Percentiles rank a stretch among this genome's conserved stretches.
Evolutionary conservation across 257 asterid species (phyloP).

Genomic region (Petunia axillaris): DNA sequence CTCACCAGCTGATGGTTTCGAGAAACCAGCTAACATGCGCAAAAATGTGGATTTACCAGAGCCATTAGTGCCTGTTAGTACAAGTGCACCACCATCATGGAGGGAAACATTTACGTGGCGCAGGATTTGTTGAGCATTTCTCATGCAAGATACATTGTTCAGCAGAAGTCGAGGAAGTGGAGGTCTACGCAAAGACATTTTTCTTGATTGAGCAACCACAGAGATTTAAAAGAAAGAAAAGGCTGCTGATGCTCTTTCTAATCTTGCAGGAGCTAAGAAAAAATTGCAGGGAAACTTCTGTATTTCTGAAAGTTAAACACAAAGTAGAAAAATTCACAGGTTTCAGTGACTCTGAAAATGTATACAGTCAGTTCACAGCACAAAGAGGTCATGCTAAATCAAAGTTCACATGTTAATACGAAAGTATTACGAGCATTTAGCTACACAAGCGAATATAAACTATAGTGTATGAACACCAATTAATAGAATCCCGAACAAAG

Average conservation of each 20-base stretch:
- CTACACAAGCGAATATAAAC: not conserved
- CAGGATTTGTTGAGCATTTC: slow-evolving; percentile 87
- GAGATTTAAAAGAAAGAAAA: not conserved
- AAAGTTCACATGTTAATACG: not conserved
- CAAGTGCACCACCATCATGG: slow-evolving; percentile 78
- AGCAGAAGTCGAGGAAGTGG: slow-evolving; percentile 77
- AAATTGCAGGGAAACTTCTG: not conserved
- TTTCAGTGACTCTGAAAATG: not conserved
- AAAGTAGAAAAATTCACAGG: not conserved
- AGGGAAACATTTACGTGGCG: slow-evolving; percentile 76
- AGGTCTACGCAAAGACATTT: slow-evolving; percentile 59
- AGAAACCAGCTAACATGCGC: slow-evolving; percentile 85
- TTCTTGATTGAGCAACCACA: not conserved
- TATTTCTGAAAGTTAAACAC: slow-evolving; percentile 11
- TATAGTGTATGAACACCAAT: no score
- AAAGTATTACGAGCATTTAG: not conserved
- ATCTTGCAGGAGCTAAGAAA: slow-evolving; percentile 1
- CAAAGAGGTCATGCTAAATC: not conserved
- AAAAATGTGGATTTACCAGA: slow-evolving; percentile 80
- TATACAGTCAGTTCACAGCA: not conserved
- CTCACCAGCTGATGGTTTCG: slow-evolving; percentile 84
- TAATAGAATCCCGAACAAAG: no score
- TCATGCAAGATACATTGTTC: slow-evolving; percentile 81
- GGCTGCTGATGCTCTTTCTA: not conserved
- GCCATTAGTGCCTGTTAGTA: slow-evolving; percentile 78